Evolutionary conservation across 2,329 filamentous ascomycete genomes (phyloP).

Genomic region (Colletotrichum somersetense): DNA sequence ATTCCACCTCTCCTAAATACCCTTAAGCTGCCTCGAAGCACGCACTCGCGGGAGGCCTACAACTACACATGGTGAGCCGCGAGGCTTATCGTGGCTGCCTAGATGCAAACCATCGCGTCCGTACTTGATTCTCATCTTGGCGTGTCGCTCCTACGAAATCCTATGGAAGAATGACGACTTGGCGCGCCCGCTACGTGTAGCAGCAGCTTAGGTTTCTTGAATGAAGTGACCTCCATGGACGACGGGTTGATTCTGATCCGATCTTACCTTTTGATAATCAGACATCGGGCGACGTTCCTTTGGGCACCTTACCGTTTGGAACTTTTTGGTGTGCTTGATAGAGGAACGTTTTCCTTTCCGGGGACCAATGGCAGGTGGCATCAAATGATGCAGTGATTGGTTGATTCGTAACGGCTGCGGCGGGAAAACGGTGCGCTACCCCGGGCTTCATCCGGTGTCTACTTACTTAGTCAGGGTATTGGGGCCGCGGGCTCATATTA

Average conservation of each 20-base stretch:
- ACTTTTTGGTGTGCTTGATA: background rate
- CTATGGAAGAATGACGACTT: background rate
- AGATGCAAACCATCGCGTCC: background rate
- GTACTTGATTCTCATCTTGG: background rate
- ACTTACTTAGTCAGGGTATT: too few relatives aligned
- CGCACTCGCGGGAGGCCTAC: slow-evolving; percentile 4
- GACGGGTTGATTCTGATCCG: slow-evolving; percentile 13
- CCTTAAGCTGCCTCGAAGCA: too few relatives aligned
- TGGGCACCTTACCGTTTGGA: background rate
- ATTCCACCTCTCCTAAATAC: background rate
- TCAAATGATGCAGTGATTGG: slow-evolving; percentile 18
- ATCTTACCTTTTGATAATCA: slow-evolving; percentile 10
- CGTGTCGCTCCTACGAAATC: background rate
- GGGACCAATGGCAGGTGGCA: background rate
- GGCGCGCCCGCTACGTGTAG: background rate
- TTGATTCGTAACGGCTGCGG: slow-evolving; percentile 16
- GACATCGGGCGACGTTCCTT: slow-evolving; percentile 3
- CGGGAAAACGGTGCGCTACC: background rate
- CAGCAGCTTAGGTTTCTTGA: background rate
- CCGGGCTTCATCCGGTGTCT: background rate
- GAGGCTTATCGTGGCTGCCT: background rate
- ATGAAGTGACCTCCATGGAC: background rate
- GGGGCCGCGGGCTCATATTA: background rate
- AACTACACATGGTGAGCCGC: background rate
- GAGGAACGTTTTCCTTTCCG: background rate